Percentiles rank a stretch among this genome's conserved stretches.
Evolutionary conservation across 2,329 filamentous ascomycete genomes (phyloP).

Genomic region (Cladorrhinum sp.): DNA sequence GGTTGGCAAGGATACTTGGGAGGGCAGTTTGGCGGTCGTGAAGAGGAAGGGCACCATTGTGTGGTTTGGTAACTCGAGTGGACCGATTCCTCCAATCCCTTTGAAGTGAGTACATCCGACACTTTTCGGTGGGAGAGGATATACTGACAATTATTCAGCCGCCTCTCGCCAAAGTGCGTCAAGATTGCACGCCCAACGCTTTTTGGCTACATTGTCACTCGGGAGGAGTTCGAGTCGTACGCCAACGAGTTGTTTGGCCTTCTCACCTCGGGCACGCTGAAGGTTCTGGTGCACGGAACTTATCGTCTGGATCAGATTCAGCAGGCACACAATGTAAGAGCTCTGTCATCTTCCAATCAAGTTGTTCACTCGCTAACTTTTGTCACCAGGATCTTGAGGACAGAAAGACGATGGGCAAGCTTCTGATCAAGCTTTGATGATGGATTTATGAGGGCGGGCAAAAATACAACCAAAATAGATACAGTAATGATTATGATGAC

Average conservation of each 20-base stretch:
- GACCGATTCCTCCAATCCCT: slow-evolving; percentile 41
- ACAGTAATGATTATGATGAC: background rate
- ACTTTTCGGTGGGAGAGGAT: background rate
- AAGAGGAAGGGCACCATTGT: slow-evolving; percentile 73
- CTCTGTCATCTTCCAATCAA: background rate
- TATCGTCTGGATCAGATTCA: slow-evolving; percentile 19
- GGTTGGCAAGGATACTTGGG: slow-evolving; percentile 80
- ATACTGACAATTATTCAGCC: background rate
- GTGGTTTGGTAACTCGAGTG: slow-evolving; percentile 75
- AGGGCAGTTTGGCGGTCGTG: slow-evolving; percentile 69
- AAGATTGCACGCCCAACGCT: slow-evolving; percentile 71
- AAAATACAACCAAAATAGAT: background rate
- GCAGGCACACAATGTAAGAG: slow-evolving; percentile 18
- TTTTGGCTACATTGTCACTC: slow-evolving; percentile 64
- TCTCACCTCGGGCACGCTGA: slow-evolving; percentile 19
- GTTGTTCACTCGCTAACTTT: background rate
- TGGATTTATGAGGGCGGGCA: background rate
- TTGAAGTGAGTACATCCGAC: slow-evolving; percentile 2
- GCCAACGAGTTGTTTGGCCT: slow-evolving; percentile 24
- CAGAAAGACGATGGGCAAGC: slow-evolving; percentile 24
- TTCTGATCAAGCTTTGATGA: slow-evolving; percentile 16
- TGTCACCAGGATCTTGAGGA: slow-evolving; percentile 19
- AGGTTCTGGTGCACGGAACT: slow-evolving; percentile 17
- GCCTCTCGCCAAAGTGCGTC: slow-evolving; percentile 58
- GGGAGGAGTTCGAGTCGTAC: slow-evolving; percentile 63